Base-by-base conservation (phyloP, 2,329 filamentous ascomycete genomes). In the Madurella mycetomatis region DNA sequence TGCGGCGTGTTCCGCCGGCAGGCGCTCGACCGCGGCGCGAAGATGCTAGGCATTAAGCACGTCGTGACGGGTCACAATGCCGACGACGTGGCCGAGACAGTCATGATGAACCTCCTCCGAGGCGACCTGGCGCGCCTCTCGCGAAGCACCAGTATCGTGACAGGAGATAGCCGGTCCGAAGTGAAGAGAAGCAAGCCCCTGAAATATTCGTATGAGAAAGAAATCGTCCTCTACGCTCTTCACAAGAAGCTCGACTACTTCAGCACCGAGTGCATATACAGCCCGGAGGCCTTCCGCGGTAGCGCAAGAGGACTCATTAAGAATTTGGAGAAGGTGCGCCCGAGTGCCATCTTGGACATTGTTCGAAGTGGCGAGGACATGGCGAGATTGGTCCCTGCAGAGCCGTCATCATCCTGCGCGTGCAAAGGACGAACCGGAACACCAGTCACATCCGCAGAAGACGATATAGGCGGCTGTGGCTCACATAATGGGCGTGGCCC, bases 201-300 rank as follows among this genome's bases (percentile, higher is more conserved):
- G 44, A 97, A 99, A 71, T 99, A 97, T 69, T 92, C 92, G 1
- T 99, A 97, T 68, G 94, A 99, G 69, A 99, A 99, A 74, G 94
- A 99, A 69, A 99, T 99, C 62, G 94, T 99, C 16, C 79, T 99
- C 5, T 99, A 99, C 68, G 94, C 94, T 5, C 90, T 97, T 68
- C 91, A 99, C 76, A 95, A 94, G 72, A 92, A 92, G 70, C 78
- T 99, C 60, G 92, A 97, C 69, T 99, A 99, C 73, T 99, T 99
- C 73, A 96, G 86, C 66, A 99, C 94, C 0, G 94, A 99, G 73
- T 99, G 94, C 76, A 91, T 99, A 57, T 99, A 99, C 76, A 96
- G 90, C 51, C 94, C 94, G 0, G 94, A 99, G 72, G 94, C 94
- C 2, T 99, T 99, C 68, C 82, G 94, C 55, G 94, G 94, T 2